Base-by-base conservation (phyloP, 805 yeast genomes). In the Lipomyces sp. region DNA sequence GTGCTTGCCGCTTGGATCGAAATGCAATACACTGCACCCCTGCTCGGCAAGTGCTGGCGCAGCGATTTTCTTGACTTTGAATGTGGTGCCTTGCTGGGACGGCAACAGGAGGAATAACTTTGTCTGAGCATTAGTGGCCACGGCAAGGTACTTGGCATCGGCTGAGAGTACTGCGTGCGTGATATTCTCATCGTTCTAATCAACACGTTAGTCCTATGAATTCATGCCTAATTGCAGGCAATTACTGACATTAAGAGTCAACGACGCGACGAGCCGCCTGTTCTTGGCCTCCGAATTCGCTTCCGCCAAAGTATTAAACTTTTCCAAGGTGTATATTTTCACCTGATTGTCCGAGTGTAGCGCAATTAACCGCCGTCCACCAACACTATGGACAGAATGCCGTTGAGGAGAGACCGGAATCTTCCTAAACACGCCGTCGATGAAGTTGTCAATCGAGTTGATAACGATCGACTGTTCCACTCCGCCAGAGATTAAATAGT, bases 281-380 rank as follows among this genome's bases (percentile, higher is more conserved):
- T 83, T 80, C 57, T 77, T 78, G 32, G 66, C 76, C 24, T 72
- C 75, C 24, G 50, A 18, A 8, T 11, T 32, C 32, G 54, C 32
- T 18, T 59, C 64, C 15, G 50, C 45, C 6, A 57, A 45, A 13
- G 24, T 15, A 35, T 63, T 53, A 3, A 64, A 30, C 35, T 56
- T 54, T n/a, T 60, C 59, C 11, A 64, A 74, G 68, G 78, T 80
- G 98, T 98, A 95, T 10, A 95, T 81, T 75, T 92, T 92, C 53
- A 94, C 84, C 2, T 84, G 81, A 75, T 90, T 92, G 71, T 90
- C 96, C 73, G 87, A 89, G 95, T 96, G 94, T 83, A 89, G 83
- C 6, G 86, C 82, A 34, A 94, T 77, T 32, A 87, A 77, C 66
- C 87, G 83, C 51, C 83, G 80, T 4, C 76, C 74, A 57, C 80